Conservation (phyloP, 257 asterid species). For the Nicotiana attenuata region DNA sequence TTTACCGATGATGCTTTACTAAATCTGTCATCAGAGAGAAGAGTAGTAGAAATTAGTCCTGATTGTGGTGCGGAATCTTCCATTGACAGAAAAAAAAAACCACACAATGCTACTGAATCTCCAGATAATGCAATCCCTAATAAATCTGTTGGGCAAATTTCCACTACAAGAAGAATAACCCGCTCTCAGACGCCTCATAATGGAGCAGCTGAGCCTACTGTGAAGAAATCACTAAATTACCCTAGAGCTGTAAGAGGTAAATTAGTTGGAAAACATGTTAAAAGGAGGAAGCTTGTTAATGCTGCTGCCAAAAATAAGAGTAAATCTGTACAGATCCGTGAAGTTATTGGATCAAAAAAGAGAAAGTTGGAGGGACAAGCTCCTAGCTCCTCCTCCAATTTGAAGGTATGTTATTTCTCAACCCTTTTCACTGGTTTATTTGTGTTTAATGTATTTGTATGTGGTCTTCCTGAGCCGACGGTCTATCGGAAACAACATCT, state of each 20-base stretch:
- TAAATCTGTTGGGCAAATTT: neutral
- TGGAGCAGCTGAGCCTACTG: neutral
- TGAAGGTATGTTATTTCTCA: neutral
- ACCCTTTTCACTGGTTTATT: neutral
- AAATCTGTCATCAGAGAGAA: neutral
- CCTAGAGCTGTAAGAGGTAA: neutral
- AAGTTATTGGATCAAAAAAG: neutral
- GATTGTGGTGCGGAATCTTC: neutral
- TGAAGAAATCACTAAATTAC: neutral
- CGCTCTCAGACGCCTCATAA: neutral
- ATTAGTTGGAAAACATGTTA: neutral
- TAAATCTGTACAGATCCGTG: neutral
- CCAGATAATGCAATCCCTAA: neutral
- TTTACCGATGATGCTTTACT: neutral
- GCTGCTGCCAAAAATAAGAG: neutral
- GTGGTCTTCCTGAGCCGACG: too few relatives aligned
- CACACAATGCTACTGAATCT: neutral
- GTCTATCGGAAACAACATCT: too few relatives aligned
- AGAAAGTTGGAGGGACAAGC: neutral
- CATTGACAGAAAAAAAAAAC: too few relatives aligned
- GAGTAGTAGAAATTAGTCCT: neutral
- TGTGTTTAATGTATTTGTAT: neutral
- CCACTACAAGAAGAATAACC: neutral
- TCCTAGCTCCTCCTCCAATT: neutral
- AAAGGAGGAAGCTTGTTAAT: neutral